Evolutionary conservation across 805 yeast species (phyloP), one percentile per base, ranked within the genome.

Genomic region (Candida oleophila): DNA sequence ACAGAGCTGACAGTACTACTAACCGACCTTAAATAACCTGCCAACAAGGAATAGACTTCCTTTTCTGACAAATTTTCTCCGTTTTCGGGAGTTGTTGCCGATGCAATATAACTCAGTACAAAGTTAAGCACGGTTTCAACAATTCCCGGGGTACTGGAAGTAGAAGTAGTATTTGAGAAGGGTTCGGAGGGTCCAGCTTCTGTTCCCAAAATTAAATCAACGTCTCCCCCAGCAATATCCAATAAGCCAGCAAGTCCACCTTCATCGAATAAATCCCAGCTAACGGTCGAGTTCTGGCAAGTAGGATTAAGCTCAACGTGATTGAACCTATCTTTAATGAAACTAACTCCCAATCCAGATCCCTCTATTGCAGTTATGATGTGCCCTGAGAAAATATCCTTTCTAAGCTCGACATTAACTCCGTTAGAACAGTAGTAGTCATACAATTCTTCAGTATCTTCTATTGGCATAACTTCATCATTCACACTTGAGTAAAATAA

Each of bases 361-460:
- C 62, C 62, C 14, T 35, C 46, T 4, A 52, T 30, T 5, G 46
- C 36, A 45, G 57, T 59, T 12, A 49, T 36, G 21, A 50, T n/a
- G 37, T 60, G 65, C 15, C 51, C 61, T 19, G 51, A 44, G 21
- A 53, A 41, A 3, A 43, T 37, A 37, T 56, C 57, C n/a, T 41
- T 49, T 11, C 55, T 49, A 41, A 56, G 55, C 44, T 62, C 67
- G 8, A 61, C 57, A 12, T 47, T 46, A n/a, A 61, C 55, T 1
- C 66, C 66, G 46, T 55, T 47, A 7, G 45, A 49, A 43, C 67
- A 59, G 54, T 56, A 64, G 21, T 44, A 49, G 3, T 59, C 52
- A 44, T 53, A 64, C 7, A 53, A 44, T 28, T 50, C 43, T 7
- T 51, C 44, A 8, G 53, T 46, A 32, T 41, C 48, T 4, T 41